Base-by-base conservation (phyloP, 257 asterid species). In the Coffea eugenioides region DNA sequence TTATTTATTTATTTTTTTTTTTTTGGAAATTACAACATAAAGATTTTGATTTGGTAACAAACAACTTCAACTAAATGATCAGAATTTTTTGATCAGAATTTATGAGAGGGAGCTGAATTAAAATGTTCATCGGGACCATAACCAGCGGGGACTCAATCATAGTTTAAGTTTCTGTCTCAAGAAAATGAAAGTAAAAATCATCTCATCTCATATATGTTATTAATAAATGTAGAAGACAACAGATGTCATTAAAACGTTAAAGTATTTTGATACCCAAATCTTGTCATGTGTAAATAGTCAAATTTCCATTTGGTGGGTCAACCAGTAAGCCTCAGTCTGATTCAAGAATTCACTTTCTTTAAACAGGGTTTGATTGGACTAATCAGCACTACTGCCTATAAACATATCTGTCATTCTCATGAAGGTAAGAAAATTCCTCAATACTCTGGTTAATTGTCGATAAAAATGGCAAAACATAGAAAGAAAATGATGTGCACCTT, bases 381-480 rank as follows among this genome's bases (percentile, higher is more conserved):
- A 66, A 77, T 64, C 20, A 51, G 23, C 6, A 18, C 34, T 21
- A 23, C 23, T 69, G 68, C 23, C 61, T 36, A 8, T 8, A 62
- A 61, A 27, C 15, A 15, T 43, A 25, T 39, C 78, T 73, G 87
- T 81, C 85, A 66, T 78, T 82, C 76, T 84, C 83, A 71, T 62
- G 66, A 79, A 84, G 81, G 69, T 64, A 61, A 71, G 36, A 71
- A 56, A 80, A 77, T 65, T 75, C 82, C 36, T 83, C 71, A 56
- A 74, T 73, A 80, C 81, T 84, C 83, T 78, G 88, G 89, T 83
- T 83, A 84, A 84, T 84, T 84, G 71, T 77, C 54, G 61, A 71
- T 3, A 14, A 49, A 48, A 16, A 25, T 25, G 81, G 61, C 54
- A 75, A 71, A 78, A 76, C 36, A 36, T 82, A 84, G 73, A 23